Percentiles rank a stretch among this genome's conserved stretches.
These are phyloP conservation scores for Pelargonium australe DNA, from an alignment of 441 rosid genomes.

Conservation along the genomic window DNA sequence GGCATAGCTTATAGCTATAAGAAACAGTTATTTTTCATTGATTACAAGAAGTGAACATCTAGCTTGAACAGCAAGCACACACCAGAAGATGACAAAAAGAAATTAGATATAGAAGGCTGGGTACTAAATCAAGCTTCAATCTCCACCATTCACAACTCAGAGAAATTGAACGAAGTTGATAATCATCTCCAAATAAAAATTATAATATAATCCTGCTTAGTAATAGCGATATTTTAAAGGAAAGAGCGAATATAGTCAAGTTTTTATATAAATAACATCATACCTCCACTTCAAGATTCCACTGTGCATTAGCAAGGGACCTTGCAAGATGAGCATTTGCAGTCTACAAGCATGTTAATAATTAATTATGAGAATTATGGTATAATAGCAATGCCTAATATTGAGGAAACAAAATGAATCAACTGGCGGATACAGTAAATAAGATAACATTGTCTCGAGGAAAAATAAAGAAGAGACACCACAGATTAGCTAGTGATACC, in stretches of 20 bases:
- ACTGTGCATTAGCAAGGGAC: constrained; percentile 69
- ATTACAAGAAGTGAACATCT: not conserved
- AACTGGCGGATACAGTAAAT: constrained; percentile 9
- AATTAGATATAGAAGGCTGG: not conserved
- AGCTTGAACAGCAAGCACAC: not conserved
- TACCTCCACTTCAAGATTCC: constrained; percentile 90
- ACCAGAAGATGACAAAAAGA: constrained; percentile 2
- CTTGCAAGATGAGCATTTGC: constrained; percentile 85
- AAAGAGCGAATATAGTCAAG: constrained; percentile 6
- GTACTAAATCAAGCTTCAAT: not conserved
- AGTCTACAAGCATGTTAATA: constrained; percentile 50
- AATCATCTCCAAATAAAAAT: constrained; percentile 9
- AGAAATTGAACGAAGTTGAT: constrained; percentile 1
- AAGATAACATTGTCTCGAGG: constrained; percentile 1
- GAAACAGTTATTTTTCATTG: not conserved
- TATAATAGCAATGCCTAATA: constrained; percentile 10
- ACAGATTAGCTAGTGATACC: constrained; percentile 38
- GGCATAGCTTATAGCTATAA: not conserved
- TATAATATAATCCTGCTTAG: not conserved
- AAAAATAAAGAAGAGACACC: constrained; percentile 18
- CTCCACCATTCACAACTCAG: not conserved
- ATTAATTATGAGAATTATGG: not conserved
- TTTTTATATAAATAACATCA: constrained; percentile 14
- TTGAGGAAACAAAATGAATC: constrained; percentile 11
- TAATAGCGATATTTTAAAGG: not conserved